phyloP scores from a whole-genome alignment of 2,329 filamentous ascomycete genomes.

The Fusarium pininemorale region DNA sequence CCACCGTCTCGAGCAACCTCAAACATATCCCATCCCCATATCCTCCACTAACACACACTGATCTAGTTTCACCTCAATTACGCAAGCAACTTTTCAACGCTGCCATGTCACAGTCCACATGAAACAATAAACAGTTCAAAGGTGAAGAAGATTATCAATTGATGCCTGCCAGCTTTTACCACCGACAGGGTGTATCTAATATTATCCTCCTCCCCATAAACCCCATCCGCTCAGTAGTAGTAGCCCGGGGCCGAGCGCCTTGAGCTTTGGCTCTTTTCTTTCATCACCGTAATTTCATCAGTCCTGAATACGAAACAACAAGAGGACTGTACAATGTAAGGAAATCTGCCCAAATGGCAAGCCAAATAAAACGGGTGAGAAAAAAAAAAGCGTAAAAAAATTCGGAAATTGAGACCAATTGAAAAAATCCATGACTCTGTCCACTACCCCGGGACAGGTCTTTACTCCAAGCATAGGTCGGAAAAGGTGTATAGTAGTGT shows the following conservation, averaged over 20 bases:
- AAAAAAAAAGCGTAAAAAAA: background rate
- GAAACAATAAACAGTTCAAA: slow-evolving; percentile 9
- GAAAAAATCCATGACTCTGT: slow-evolving; percentile 19
- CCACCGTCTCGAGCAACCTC: slow-evolving; percentile 23
- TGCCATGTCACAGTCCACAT: background rate
- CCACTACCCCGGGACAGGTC: slow-evolving; percentile 16
- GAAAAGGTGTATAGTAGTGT: slow-evolving; percentile 25
- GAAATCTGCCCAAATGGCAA: slow-evolving; percentile 19
- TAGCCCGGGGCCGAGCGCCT: slow-evolving; percentile 4
- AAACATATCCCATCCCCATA: slow-evolving; percentile 13
- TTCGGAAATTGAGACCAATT: slow-evolving; percentile 16
- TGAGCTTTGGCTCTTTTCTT: slow-evolving; percentile 30
- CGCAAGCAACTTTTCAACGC: background rate
- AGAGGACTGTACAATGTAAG: slow-evolving; percentile 37
- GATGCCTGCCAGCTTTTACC: slow-evolving; percentile 35
- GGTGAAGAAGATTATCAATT: slow-evolving; percentile 37
- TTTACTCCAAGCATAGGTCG: slow-evolving; percentile 38
- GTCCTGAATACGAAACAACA: slow-evolving; percentile 35
- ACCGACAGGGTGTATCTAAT: slow-evolving; percentile 26
- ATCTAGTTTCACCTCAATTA: slow-evolving; percentile 23
- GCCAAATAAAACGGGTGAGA: slow-evolving; percentile 20
- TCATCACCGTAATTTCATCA: slow-evolving; percentile 45
- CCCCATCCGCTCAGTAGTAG: slow-evolving; percentile 10
- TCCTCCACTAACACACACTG: background rate
- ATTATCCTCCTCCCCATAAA: slow-evolving; percentile 21